These are phyloP conservation scores for Prototheca stagnorum DNA, from an alignment of 163 green algal genomes.

Conservation along the genomic window DNA sequence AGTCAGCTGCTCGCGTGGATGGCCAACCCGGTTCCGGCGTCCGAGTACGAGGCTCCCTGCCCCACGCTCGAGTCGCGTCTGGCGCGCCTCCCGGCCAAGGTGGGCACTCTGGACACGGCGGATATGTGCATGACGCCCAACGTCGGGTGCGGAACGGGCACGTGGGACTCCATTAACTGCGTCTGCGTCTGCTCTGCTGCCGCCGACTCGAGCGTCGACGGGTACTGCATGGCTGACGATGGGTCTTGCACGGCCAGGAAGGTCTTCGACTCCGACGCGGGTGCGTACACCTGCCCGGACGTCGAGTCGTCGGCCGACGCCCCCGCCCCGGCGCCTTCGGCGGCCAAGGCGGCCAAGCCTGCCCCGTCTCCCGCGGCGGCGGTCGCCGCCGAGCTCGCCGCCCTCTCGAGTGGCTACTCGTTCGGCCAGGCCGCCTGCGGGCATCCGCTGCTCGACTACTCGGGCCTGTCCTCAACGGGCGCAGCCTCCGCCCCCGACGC, in stretches of 20 bases:
- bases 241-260: slow-evolving; percentile 13
- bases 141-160: slow-evolving; percentile 8
- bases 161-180: slow-evolving; percentile 6
- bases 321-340: not conserved
- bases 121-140: slow-evolving; percentile 10
- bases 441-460: slow-evolving; percentile 9
- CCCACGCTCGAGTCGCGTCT: not conserved
- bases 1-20: slow-evolving; percentile 23
- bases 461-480: slow-evolving; percentile 7
- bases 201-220: slow-evolving; percentile 1
- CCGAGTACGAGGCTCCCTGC: slow-evolving; percentile 11
- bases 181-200: slow-evolving; percentile 13
- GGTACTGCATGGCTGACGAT: slow-evolving; percentile 9
- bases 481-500: not conserved
- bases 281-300: slow-evolving; percentile 7
- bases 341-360: not conserved
- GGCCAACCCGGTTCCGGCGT: slow-evolving; percentile 14
- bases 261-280: slow-evolving; percentile 5
- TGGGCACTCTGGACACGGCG: too few relatives aligned
- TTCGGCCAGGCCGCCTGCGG: not conserved
- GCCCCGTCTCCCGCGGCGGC: not conserved
- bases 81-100: slow-evolving; percentile 6
- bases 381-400: too few relatives aligned
- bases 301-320: not conserved
- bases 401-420: too few relatives aligned